A percentile compares a stretch with the other conserved stretches of the same genome.
phyloP scores from a whole-genome alignment of 106 monocot species.

The Cymbidium sinense region DNA sequence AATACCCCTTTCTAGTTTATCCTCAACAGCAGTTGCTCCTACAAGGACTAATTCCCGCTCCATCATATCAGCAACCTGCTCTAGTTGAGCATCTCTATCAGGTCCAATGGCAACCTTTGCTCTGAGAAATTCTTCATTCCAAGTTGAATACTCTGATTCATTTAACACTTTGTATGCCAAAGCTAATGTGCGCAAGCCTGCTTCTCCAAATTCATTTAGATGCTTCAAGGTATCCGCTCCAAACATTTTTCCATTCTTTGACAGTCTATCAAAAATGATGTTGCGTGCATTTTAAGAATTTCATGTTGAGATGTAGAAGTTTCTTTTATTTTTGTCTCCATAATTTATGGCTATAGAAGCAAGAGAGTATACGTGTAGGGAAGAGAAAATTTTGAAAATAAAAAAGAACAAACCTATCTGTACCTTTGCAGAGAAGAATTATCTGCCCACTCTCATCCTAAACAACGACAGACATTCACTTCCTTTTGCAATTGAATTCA shows the following conservation, averaged over 20 bases:
- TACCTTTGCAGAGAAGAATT: constrained; percentile 66
- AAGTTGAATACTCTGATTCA: too few relatives aligned
- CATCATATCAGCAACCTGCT: constrained; percentile 47
- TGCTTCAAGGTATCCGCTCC: constrained; percentile 37
- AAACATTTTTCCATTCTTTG: constrained; percentile 34
- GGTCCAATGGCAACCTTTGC: too few relatives aligned
- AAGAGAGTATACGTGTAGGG: too few relatives aligned
- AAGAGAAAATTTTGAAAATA: not conserved
- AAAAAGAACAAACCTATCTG: constrained; percentile 45
- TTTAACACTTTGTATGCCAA: too few relatives aligned
- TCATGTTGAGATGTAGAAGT: too few relatives aligned
- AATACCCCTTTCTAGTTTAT: too few relatives aligned
- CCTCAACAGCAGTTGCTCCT: constrained; percentile 64
- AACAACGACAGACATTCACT: constrained; percentile 75
- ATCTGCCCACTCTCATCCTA: constrained; percentile 63
- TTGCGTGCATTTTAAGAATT: constrained; percentile 16
- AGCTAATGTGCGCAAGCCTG: too few relatives aligned
- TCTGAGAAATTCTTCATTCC: too few relatives aligned
- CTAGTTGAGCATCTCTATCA: too few relatives aligned
- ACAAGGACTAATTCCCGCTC: constrained; percentile 53
- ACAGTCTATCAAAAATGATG: constrained; percentile 52
- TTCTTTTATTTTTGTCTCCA: too few relatives aligned
- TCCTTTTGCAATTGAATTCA: constrained; percentile 71
- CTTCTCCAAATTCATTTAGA: too few relatives aligned
- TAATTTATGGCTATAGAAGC: too few relatives aligned